These are phyloP conservation scores for Penicillium diatomitis DNA, from an alignment of 495 filamentous ascomycete genomes.

Conservation along the genomic window DNA sequence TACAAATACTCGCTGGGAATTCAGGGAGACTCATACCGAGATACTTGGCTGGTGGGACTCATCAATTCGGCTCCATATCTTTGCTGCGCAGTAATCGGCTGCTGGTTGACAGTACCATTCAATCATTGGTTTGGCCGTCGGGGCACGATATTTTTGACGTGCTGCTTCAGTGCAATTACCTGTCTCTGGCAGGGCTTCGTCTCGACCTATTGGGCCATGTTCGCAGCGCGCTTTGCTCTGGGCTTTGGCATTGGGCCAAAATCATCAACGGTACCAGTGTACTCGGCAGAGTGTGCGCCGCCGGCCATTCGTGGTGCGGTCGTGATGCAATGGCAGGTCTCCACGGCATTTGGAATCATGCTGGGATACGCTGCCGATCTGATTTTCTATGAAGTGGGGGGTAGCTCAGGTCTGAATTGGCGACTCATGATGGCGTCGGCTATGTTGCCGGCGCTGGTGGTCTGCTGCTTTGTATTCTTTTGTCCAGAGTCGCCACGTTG, in stretches of 20 bases:
- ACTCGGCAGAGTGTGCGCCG: slow-evolving; percentile 68
- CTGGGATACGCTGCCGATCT: slow-evolving; percentile 65
- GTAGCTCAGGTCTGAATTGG: slow-evolving; percentile 61
- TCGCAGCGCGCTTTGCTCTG: slow-evolving; percentile 60
- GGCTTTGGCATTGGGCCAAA: slow-evolving; percentile 78
- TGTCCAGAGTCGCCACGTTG: slow-evolving; percentile 73
- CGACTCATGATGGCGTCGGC: slow-evolving; percentile 77
- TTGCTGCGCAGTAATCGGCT: slow-evolving; percentile 66
- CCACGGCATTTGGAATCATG: slow-evolving; percentile 80
- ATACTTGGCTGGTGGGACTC: slow-evolving; percentile 60
- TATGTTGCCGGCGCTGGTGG: slow-evolving; percentile 62
- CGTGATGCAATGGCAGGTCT: slow-evolving; percentile 81
- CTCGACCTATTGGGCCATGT: slow-evolving; percentile 67
- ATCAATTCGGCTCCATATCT: slow-evolving; percentile 57
- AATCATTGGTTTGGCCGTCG: slow-evolving; percentile 74
- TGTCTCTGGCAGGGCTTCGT: slow-evolving; percentile 73
- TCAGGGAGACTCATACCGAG: slow-evolving; percentile 25
- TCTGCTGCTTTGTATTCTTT: slow-evolving; percentile 58
- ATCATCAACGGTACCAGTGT: slow-evolving; percentile 69
- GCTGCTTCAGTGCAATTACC: slow-evolving; percentile 53
- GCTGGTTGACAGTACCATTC: slow-evolving; percentile 75
- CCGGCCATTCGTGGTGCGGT: slow-evolving; percentile 65
- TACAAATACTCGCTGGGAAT: slow-evolving; percentile 65
- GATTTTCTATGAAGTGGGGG: slow-evolving; percentile 56
- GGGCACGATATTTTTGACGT: slow-evolving; percentile 75